These are phyloP conservation scores for Diaporthe sp. DNA, from an alignment of 2,329 filamentous ascomycete genomes.

Conservation along the genomic window DNA sequence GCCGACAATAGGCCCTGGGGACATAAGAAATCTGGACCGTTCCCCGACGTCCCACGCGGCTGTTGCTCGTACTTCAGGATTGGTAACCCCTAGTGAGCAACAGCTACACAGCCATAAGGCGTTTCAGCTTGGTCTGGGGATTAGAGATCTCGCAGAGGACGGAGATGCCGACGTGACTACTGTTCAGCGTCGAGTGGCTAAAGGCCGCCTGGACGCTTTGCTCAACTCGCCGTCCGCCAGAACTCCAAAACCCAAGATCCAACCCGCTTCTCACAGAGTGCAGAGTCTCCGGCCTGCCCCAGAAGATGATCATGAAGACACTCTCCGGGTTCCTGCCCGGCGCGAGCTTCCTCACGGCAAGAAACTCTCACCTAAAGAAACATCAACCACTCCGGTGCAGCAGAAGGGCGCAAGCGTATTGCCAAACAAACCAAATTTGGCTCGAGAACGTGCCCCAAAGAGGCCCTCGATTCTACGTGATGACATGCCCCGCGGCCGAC, in stretches of 20 bases:
- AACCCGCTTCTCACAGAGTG: background rate
- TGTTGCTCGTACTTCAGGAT: conserved; percentile 35
- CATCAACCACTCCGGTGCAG: background rate
- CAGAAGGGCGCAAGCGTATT: background rate
- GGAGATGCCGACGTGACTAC: conserved; percentile 12
- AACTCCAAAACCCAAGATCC: conserved; percentile 3
- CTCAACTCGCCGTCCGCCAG: conserved; percentile 35
- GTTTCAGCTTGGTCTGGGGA: conserved; percentile 28
- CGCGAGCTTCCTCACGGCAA: conserved; percentile 17
- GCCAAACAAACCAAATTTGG: background rate
- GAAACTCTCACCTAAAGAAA: background rate
- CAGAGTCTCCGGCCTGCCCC: conserved; percentile 5
- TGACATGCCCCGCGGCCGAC: conserved; percentile 38
- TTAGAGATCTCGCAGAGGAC: conserved; percentile 39
- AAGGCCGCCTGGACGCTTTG: conserved; percentile 34
- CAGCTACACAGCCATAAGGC: background rate
- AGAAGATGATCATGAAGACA: background rate
- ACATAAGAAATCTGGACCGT: background rate
- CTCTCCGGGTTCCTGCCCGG: background rate
- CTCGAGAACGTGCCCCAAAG: conserved; percentile 28
- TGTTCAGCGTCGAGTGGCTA: conserved; percentile 22
- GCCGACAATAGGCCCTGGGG: background rate
- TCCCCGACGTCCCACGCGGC: background rate
- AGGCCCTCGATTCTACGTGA: conserved; percentile 40
- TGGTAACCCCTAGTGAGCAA: background rate